phyloP scores from a whole-genome alignment of 805 yeast species.

The Starmerella apis region DNA sequence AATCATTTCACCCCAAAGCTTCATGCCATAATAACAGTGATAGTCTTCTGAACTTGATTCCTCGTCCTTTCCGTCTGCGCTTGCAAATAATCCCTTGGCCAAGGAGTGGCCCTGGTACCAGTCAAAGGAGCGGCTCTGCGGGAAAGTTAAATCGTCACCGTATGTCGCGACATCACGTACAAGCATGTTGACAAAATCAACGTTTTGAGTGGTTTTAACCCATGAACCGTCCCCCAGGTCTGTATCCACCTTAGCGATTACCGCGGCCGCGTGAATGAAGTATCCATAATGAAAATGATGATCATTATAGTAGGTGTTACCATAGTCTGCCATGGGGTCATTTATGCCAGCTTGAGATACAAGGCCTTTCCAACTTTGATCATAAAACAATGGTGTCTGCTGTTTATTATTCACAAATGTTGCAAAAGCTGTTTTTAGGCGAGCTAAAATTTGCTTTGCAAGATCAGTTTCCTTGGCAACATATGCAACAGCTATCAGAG shows the following conservation, averaged over 20 bases:
- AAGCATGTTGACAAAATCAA: constrained; percentile 50
- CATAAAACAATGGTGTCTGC: constrained; percentile 64
- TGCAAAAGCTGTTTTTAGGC: constrained; percentile 56
- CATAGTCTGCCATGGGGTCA: constrained; percentile 53
- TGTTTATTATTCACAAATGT: constrained; percentile 64
- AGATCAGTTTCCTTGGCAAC: constrained; percentile 48
- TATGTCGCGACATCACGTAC: constrained; percentile 56
- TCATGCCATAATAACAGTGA: constrained; percentile 57
- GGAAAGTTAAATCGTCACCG: constrained; percentile 46
- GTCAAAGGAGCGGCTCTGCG: constrained; percentile 55
- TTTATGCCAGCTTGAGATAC: constrained; percentile 28
- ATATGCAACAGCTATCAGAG: constrained; percentile 59
- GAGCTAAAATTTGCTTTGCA: constrained; percentile 43
- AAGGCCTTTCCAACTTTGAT: constrained; percentile 46
- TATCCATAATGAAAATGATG: constrained; percentile 86
- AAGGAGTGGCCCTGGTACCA: constrained; percentile 67
- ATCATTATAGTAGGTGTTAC: constrained; percentile 69
- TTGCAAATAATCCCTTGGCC: constrained; percentile 57
- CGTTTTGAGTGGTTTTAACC: constrained; percentile 34
- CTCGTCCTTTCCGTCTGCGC: constrained; percentile 61
- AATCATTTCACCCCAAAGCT: constrained; percentile 54
- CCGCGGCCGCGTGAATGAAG: constrained; percentile 71
- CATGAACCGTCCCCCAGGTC: constrained; percentile 39
- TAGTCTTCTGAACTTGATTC: constrained; percentile 65
- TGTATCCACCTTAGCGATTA: constrained; percentile 56